Evolutionary conservation across 306 rosid species (phyloP).

Genomic region (Cucurbita moschata): DNA sequence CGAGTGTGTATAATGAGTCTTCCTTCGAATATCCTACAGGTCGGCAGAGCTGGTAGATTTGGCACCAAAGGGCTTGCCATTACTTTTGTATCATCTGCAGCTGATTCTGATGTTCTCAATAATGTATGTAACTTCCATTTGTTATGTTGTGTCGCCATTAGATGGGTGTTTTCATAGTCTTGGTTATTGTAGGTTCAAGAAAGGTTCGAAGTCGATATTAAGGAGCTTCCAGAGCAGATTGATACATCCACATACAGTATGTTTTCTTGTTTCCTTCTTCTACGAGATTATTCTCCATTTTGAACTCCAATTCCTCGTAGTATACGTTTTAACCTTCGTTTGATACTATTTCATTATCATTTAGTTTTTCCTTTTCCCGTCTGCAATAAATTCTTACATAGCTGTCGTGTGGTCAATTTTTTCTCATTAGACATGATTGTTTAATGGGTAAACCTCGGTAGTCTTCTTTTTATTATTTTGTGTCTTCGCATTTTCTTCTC

Average conservation of each 20-base stretch:
- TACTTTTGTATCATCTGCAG: constrained; percentile 81
- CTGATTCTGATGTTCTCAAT: constrained; percentile 86
- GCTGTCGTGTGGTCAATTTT: no score
- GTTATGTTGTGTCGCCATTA: background rate
- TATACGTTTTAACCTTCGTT: background rate
- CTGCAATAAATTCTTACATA: no score
- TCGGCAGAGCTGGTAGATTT: constrained; percentile 96
- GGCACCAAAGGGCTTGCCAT: constrained; percentile 99
- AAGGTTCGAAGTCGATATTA: constrained; percentile 96
- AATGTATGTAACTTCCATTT: constrained; percentile 33
- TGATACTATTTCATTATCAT: background rate
- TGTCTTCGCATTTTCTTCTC: no score
- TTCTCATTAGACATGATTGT: no score
- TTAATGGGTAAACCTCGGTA: no score
- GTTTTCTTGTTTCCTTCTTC: constrained; percentile 11
- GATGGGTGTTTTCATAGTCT: background rate
- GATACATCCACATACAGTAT: constrained; percentile 92
- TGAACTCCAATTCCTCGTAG: background rate
- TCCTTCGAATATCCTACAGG: constrained; percentile 23
- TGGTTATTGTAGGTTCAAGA: constrained; percentile 63
- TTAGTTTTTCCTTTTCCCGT: background rate
- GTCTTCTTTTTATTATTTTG: no score
- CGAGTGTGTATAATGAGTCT: background rate
- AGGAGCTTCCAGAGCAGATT: constrained; percentile 96
- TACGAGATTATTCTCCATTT: background rate